A percentile compares a stretch with the other conserved stretches of the same genome.
phyloP scores from a whole-genome alignment of 1,284 basidiomycete species.

The Cutaneotrichosporon sp. region DNA sequence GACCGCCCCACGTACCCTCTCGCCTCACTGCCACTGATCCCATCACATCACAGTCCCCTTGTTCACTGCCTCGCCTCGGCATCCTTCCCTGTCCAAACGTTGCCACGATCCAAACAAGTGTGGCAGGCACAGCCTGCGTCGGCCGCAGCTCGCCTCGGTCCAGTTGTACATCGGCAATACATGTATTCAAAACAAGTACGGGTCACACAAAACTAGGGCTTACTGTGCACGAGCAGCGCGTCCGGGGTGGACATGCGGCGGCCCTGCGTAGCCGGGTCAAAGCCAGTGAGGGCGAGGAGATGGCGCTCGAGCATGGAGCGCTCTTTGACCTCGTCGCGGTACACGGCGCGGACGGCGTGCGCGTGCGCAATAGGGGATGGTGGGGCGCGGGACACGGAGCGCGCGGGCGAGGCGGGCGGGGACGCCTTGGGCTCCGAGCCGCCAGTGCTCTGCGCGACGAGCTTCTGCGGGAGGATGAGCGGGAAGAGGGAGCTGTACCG shows the following conservation, averaged over 20 bases:
- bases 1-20: too few relatives aligned
- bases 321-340: slow-evolving; percentile 19
- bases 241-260: slow-evolving; percentile 23
- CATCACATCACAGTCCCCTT: too few relatives aligned
- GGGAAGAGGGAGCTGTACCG: slow-evolving; percentile 55
- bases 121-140: too few relatives aligned
- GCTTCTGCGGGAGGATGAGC: slow-evolving; percentile 46
- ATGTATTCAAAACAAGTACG: neutral
- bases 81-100: too few relatives aligned
- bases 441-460: slow-evolving; percentile 23
- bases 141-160: neutral
- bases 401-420: slow-evolving; percentile 6
- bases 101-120: too few relatives aligned
- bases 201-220: neutral
- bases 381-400: slow-evolving; percentile 8
- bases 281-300: slow-evolving; percentile 21
- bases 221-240: slow-evolving; percentile 15
- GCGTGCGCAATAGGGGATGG: slow-evolving; percentile 5
- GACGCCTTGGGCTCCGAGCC: slow-evolving; percentile 22
- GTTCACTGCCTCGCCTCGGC: too few relatives aligned
- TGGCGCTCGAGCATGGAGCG: slow-evolving; percentile 15
- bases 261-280: slow-evolving; percentile 5
- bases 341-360: slow-evolving; percentile 16
- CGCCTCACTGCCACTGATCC: too few relatives aligned
- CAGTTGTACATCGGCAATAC: neutral